Evolutionary conservation across 2,329 filamentous ascomycete species (phyloP), one percentile per base, ranked within the genome.

Genomic region (Curvularia hawaiiensis): DNA sequence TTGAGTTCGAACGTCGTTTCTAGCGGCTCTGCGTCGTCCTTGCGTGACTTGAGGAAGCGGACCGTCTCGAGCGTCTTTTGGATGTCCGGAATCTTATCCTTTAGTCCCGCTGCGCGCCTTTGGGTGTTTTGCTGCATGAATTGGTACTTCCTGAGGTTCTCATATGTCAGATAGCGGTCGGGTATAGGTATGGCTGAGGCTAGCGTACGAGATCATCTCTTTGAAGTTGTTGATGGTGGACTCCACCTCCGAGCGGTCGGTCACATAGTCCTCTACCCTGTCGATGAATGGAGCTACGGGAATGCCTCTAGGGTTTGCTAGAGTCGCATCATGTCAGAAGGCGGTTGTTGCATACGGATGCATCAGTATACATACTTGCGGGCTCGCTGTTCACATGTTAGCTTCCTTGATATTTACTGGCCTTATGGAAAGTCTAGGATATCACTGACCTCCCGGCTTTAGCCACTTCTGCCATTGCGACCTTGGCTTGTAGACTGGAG

Each of bases 81-180:
- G 64, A 99, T 98, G 75, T 99, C 95, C 0, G 95, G 95, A 65
- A 99, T 92, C 82, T 98, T 99, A 73, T 97, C 93, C 72, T 89
- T 90, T 54, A 99, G 81, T 2, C 93, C 92, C 4, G 84, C 83
- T 52, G 90, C 89, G 47, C 95, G 86, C 62, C 92, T 85, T 77
- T 96, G 90, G 58, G 95, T 90, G 78, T 97, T 98, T 75, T 90
- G 83, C 80, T 98, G 92, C 95, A 99, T 99, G 80, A 98, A 99
- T 78, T 98, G 95, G 81, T 99, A 99, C 84, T 99, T 99, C 68
- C 92, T 96, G 55, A n/a, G 16, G 18, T 20, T 45, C 20, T 12
- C 8, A 3, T 4, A 20, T 51, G 60, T 69, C 35, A 70, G 67
- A 39, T 12, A 8, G 16, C 12, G 31, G 30, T 14, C 20, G 24